Base-by-base conservation (phyloP, 2,329 filamentous ascomycete species). In the Calonectria pseudoturangicola region DNA sequence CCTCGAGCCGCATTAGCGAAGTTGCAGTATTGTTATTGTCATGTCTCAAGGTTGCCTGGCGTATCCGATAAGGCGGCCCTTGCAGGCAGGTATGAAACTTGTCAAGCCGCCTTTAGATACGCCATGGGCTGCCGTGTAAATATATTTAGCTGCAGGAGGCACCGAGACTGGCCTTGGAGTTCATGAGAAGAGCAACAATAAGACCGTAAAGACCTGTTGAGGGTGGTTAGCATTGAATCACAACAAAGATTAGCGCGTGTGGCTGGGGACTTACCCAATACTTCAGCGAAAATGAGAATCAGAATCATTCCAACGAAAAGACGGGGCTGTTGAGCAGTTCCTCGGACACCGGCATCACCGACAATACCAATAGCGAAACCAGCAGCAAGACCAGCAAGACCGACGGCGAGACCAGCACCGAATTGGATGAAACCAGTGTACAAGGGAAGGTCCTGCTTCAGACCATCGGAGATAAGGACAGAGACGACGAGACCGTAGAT, bases 241-340 rank as follows among this genome's bases (percentile, higher is more conserved):
- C 2, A 8, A 39, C 56, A 28, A 48, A 15, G 6, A 18, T 21
- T 36, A 13, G 27, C 16, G 54, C 13, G 33, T 15, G 10, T 54
- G 56, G 47, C 30, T 50, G 12, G 30, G 27, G 33, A 89, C 93
- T 75, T 89, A 97, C 95, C 96, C 93, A 98, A 88, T 80, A 98
- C 96, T 96, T 98, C 96, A 80, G 96, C 96, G 91, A 98, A 98
- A 96, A 98, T 98, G 88, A 98, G 95, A 89, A 98, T 98, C 85
- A 98, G 87, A 87, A 98, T 98, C 95, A 98, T 98, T 87, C 96
- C 96, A 84, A 98, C 95, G 87, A 97, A 98, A 79, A 98, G 91
- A 84, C 93, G 90, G 75, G 94, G 93, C 85, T 96, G 94, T 84
- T 96, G 94, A 71, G 94, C 94, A 77, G 93, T 95, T 88, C 94